Evolutionary conservation across 2,329 filamentous ascomycete genomes (phyloP).

Genomic region (Monascus ruber): DNA sequence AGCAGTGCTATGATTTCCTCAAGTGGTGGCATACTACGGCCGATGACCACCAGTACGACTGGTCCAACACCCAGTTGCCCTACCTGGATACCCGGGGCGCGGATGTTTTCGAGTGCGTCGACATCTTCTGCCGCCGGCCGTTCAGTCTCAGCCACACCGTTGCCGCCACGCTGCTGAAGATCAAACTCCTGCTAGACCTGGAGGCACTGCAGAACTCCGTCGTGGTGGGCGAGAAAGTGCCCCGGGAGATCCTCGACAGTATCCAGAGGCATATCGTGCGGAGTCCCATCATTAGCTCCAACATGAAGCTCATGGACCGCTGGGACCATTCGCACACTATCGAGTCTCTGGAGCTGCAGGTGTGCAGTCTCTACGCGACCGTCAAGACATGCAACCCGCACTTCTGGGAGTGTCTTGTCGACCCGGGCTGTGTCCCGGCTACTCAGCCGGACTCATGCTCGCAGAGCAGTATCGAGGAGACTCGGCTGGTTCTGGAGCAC

Average conservation of each 20-base stretch:
- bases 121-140: conserved; percentile 6
- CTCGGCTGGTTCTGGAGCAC: too few relatives aligned
- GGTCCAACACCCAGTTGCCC: conserved; percentile 20
- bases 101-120: conserved; percentile 31
- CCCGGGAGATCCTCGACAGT: conserved; percentile 17
- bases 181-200: conserved; percentile 24
- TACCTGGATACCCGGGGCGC: conserved; percentile 29
- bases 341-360: conserved; percentile 11
- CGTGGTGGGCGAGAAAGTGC: conserved; percentile 8
- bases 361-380: conserved; percentile 10
- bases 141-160: conserved; percentile 8
- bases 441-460: too few relatives aligned
- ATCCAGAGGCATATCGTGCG: conserved; percentile 11
- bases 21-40: conserved; percentile 34
- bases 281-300: conserved; percentile 11
- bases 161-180: conserved; percentile 25
- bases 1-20: conserved; percentile 41
- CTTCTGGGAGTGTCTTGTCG: neutral
- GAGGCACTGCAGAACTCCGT: conserved; percentile 13
- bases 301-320: conserved; percentile 7
- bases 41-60: conserved; percentile 21
- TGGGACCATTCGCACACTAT: conserved; percentile 7
- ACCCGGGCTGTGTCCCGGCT: too few relatives aligned
- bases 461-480: too few relatives aligned
- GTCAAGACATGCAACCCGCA: conserved; percentile 3